These are phyloP conservation scores for Nicotiana benthamiana DNA, from an alignment of 257 asterid genomes.

Conservation along the genomic window DNA sequence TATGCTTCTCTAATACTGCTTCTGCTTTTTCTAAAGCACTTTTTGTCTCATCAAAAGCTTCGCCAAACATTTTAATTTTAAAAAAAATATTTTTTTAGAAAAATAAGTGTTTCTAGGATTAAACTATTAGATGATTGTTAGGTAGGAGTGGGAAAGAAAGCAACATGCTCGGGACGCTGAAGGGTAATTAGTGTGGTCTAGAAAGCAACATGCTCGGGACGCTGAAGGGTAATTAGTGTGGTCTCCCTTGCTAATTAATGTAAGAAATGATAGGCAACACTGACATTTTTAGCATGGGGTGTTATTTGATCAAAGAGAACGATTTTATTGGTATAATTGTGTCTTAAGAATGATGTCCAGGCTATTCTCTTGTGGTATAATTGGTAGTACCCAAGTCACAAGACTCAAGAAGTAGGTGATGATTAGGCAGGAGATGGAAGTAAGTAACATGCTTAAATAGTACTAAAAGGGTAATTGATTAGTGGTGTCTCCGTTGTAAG, in stretches of 20 bases:
- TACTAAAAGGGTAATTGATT: background rate
- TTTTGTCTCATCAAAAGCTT: too few species aligned
- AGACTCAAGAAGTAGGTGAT: background rate
- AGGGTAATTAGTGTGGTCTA: background rate
- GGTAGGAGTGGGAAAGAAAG: background rate
- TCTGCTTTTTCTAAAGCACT: too few species aligned
- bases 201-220: background rate
- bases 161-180: background rate
- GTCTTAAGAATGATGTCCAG: background rate
- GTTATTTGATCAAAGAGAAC: background rate
- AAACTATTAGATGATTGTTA: background rate
- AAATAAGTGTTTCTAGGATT: too few species aligned
- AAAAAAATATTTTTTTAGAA: too few species aligned
- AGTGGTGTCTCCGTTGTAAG: background rate
- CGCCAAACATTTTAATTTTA: too few species aligned
- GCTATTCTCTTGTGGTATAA: background rate
- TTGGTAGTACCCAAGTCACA: background rate
- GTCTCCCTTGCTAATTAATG: background rate
- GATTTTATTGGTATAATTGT: background rate
- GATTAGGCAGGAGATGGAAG: background rate
- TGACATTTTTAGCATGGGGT: background rate
- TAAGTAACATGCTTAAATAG: background rate
- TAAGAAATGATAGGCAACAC: background rate
- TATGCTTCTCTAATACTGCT: too few species aligned
- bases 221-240: background rate